Percentiles rank a stretch among this genome's conserved stretches.
Evolutionary conservation across 306 rosid genomes (phyloP).

Genomic region (Inga leiocalycina): DNA sequence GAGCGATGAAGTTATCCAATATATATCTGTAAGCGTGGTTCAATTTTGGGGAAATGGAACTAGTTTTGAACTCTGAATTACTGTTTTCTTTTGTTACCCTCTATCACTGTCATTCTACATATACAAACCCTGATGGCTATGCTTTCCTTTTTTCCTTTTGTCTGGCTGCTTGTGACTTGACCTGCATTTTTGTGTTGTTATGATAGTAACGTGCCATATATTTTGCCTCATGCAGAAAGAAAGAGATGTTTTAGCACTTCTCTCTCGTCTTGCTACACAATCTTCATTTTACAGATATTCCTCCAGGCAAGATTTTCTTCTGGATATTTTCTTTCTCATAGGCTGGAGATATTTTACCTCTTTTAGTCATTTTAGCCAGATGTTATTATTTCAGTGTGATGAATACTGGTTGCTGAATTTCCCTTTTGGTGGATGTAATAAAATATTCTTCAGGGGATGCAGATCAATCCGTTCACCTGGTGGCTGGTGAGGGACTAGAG

Average conservation of each 20-base stretch:
- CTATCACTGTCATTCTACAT: background rate
- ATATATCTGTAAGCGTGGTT: constrained; percentile 66
- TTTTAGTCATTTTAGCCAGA: background rate
- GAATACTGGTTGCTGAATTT: constrained; percentile 30
- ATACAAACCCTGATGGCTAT: constrained; percentile 1
- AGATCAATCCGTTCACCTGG: constrained; percentile 90
- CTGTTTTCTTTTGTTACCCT: background rate
- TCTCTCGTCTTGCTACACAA: constrained; percentile 78
- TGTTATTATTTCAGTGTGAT: constrained; percentile 12
- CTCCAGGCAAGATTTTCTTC: constrained; percentile 71
- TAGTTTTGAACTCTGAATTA: background rate
- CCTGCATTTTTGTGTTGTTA: constrained; percentile 3
- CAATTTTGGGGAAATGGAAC: constrained; percentile 21
- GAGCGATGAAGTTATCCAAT: constrained; percentile 74
- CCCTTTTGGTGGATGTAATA: constrained; percentile 33
- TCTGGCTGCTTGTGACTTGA: constrained; percentile 7
- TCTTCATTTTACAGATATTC: constrained; percentile 64
- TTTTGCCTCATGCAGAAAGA: constrained; percentile 59
- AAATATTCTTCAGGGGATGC: constrained; percentile 63
- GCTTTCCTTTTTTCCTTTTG: background rate
- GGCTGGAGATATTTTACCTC: background rate
- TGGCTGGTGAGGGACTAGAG: constrained; percentile 92
- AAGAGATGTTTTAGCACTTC: constrained; percentile 80
- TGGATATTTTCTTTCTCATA: constrained; percentile 22
- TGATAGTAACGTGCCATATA: background rate